These are phyloP conservation scores for Candida yuanshanica DNA, from an alignment of 805 yeast species.

Conservation along the genomic window DNA sequence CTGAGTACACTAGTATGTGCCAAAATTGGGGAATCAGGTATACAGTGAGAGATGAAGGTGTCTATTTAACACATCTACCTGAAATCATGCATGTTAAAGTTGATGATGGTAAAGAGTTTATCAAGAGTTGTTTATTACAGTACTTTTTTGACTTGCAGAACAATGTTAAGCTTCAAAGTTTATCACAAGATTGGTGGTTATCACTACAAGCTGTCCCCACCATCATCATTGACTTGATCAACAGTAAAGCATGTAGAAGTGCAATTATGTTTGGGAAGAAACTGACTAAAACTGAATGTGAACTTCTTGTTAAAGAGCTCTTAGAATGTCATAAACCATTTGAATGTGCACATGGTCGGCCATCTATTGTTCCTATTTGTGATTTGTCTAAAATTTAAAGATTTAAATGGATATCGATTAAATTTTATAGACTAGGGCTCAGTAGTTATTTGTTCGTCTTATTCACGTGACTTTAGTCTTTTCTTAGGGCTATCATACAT, in stretches of 20 bases:
- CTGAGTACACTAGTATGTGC: constrained; percentile 26
- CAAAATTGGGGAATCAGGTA: constrained; percentile 41
- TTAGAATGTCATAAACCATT: constrained; percentile 54
- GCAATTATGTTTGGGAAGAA: constrained; percentile 69
- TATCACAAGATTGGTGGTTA: constrained; percentile 33
- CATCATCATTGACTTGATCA: constrained; percentile 43
- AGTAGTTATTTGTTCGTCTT: too few relatives aligned
- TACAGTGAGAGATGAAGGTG: constrained; percentile 1
- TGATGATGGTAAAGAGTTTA: constrained; percentile 22
- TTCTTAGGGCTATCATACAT: too few relatives aligned
- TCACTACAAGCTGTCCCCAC: constrained; percentile 41
- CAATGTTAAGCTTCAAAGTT: constrained; percentile 22
- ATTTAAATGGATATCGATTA: too few relatives aligned
- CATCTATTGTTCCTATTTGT: constrained; percentile 55
- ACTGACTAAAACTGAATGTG: constrained; percentile 40
- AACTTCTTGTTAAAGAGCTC: constrained; percentile 36
- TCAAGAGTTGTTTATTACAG: constrained; percentile 37
- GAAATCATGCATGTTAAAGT: constrained; percentile 30
- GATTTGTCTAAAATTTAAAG: constrained; percentile 15
- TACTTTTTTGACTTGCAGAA: constrained; percentile 38
- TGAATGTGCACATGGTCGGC: constrained; percentile 85
- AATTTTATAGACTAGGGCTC: not conserved
- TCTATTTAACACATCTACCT: constrained; percentile 41
- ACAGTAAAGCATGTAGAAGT: constrained; percentile 59
- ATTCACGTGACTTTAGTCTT: not conserved